phyloP scores from a whole-genome alignment of 73 alveolate genomes.

The Breviolum minutum region DNA sequence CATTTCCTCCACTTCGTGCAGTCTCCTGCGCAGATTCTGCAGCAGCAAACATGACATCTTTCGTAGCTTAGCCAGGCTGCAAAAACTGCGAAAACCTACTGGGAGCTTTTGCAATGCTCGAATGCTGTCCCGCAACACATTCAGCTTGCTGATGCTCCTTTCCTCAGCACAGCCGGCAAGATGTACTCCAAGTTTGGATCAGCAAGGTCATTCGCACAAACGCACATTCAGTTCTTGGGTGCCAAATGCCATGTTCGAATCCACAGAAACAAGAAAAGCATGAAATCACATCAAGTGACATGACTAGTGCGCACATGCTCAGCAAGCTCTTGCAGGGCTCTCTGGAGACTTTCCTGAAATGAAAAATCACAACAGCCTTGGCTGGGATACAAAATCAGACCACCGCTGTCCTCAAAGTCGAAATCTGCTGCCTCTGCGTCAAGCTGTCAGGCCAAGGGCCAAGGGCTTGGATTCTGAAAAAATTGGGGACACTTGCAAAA shows the following conservation, averaged over 20 bases:
- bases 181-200: too few relatives aligned
- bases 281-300: not conserved
- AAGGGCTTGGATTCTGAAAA: too few relatives aligned
- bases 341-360: conserved; percentile 31
- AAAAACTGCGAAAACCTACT: too few relatives aligned
- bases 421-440: not conserved
- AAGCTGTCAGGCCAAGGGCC: too few relatives aligned
- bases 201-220: too few relatives aligned
- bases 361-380: not conserved
- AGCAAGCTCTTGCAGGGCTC: conserved; percentile 9
- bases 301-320: conserved; percentile 14
- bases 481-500: too few relatives aligned
- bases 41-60: too few relatives aligned
- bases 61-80: too few relatives aligned
- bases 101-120: too few relatives aligned
- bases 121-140: conserved; percentile 6
- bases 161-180: not conserved
- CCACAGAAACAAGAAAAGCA: not conserved
- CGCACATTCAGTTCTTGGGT: too few relatives aligned
- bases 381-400: not conserved
- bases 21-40: not conserved
- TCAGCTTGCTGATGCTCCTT: conserved; percentile 1
- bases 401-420: conserved; percentile 1
- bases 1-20: not conserved
- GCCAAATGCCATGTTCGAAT: too few relatives aligned